These are phyloP conservation scores for Cladochytrium replicatum DNA, from an alignment of 192 early-diverging fungal genomes.

Conservation along the genomic window DNA sequence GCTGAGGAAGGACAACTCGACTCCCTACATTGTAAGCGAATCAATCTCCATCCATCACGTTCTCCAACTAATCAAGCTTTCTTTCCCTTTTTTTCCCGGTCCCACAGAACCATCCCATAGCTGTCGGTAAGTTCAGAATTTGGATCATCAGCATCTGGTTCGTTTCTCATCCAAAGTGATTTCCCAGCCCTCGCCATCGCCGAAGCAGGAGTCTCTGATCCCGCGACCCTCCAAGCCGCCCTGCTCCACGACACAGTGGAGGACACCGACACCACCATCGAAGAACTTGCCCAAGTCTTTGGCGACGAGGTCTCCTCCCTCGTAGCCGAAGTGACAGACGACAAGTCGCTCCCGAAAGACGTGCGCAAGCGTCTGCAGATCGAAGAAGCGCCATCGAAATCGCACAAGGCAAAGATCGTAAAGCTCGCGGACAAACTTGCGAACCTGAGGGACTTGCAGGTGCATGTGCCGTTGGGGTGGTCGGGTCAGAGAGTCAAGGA, in stretches of 20 bases:
- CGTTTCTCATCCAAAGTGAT: conserved; percentile 15
- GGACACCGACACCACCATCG: conserved; percentile 51
- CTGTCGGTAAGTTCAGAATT: conserved; percentile 27
- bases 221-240: conserved; percentile 39
- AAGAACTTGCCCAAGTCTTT: conserved; percentile 38
- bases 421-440: conserved; percentile 55
- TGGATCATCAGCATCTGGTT: conserved; percentile 3
- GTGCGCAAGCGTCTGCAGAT: conserved; percentile 52
- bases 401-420: conserved; percentile 48
- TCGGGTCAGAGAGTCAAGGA: conserved; percentile 27
- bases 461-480: conserved; percentile 41
- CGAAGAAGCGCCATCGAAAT: conserved; percentile 38
- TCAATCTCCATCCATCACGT: no score
- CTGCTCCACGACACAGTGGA: conserved; percentile 61
- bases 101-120: conserved; percentile 55
- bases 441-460: conserved; percentile 44
- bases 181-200: conserved; percentile 24
- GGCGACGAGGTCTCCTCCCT: conserved; percentile 33
- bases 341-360: conserved; percentile 33
- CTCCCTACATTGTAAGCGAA: conserved; percentile 62
- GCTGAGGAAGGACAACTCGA: conserved; percentile 39
- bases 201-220: conserved; percentile 41
- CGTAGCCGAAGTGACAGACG: conserved; percentile 53
- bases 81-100: no score
- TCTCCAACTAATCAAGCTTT: no score